These are phyloP conservation scores for Thelephora terrestris DNA, from an alignment of 1,284 basidiomycete genomes.

Conservation along the genomic window DNA sequence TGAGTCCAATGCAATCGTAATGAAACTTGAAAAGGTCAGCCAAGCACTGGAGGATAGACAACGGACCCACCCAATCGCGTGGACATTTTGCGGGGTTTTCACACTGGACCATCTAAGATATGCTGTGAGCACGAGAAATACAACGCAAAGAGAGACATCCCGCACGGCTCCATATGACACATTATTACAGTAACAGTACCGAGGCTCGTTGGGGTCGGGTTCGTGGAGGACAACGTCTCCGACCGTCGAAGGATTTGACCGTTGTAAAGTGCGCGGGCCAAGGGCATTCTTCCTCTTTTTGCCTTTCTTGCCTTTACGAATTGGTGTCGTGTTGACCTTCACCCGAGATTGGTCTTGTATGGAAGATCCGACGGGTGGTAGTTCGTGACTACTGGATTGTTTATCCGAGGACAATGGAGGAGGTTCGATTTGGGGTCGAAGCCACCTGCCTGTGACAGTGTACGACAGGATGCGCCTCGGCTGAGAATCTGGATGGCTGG, in stretches of 20 bases:
- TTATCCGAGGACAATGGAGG: conserved; percentile 30
- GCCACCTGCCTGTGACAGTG: conserved; percentile 41
- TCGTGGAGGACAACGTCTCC: conserved; percentile 9
- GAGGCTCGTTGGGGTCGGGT: conserved; percentile 39
- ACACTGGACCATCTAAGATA: conserved; percentile 71
- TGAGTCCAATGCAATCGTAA: conserved; percentile 56
- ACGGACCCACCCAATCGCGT: conserved; percentile 61
- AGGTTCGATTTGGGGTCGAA: conserved; percentile 30
- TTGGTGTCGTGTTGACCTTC: conserved; percentile 2
- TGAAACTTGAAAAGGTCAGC: conserved; percentile 47
- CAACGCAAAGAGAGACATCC: conserved; percentile 17
- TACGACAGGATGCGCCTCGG: conserved; percentile 50
- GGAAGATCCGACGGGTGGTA: conserved; percentile 1
- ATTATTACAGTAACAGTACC: conserved; percentile 71
- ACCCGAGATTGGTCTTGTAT: conserved; percentile 1
- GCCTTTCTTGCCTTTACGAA: conserved; percentile 1
- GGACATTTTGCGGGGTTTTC: conserved; percentile 52
- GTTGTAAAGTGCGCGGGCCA: conserved; percentile 1
- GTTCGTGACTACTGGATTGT: conserved; percentile 6
- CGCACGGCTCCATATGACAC: conserved; percentile 65
- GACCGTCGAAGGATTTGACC: conserved; percentile 3
- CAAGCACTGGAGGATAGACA: neutral
- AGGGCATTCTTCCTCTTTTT: conserved; percentile 7
- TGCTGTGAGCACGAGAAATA: conserved; percentile 2
- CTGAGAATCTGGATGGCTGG: conserved; percentile 41